Conservation (phyloP, 225 moss, liverwort and hornwort species). For the Antitrichia curtipendula region DNA sequence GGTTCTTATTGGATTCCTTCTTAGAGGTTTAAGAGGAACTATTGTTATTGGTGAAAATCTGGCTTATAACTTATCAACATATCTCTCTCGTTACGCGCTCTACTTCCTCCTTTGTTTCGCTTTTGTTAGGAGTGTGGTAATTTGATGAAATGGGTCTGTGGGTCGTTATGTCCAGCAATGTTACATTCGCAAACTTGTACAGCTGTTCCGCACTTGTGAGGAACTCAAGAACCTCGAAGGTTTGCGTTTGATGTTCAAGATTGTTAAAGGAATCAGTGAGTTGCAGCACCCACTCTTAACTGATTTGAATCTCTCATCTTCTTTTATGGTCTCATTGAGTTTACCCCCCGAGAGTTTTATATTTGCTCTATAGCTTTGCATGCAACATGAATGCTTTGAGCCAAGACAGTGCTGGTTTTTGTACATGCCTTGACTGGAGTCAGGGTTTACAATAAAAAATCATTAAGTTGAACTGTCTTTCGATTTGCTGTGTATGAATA, state of each 20-base stretch:
- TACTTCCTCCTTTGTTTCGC: not conserved
- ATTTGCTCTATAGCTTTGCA: not conserved
- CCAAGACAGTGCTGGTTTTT: not conserved
- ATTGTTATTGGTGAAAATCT: not conserved
- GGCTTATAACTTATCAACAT: not conserved
- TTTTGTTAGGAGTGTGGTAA: not conserved
- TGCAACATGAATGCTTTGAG: not conserved
- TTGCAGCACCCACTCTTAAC: not conserved
- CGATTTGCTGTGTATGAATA: not conserved
- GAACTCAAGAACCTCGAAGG: slow-evolving; percentile 76
- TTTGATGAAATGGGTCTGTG: slow-evolving; percentile 6
- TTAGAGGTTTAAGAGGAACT: not conserved
- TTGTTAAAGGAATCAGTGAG: slow-evolving; percentile 97
- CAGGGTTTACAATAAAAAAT: not conserved
- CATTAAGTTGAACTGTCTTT: not conserved
- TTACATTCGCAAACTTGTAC: slow-evolving; percentile 80
- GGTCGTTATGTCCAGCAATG: slow-evolving; percentile 50
- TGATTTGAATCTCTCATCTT: not conserved
- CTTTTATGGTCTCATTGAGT: not conserved
- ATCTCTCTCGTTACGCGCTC: not conserved
- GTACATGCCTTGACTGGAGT: not conserved
- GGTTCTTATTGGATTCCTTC: not conserved
- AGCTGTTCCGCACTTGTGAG: slow-evolving; percentile 88
- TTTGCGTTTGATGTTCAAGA: slow-evolving; percentile 84
- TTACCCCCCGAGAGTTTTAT: not conserved